These are phyloP conservation scores for Ambrosiella cleistominuta DNA, from an alignment of 2,329 filamentous ascomycete genomes.

Conservation along the genomic window DNA sequence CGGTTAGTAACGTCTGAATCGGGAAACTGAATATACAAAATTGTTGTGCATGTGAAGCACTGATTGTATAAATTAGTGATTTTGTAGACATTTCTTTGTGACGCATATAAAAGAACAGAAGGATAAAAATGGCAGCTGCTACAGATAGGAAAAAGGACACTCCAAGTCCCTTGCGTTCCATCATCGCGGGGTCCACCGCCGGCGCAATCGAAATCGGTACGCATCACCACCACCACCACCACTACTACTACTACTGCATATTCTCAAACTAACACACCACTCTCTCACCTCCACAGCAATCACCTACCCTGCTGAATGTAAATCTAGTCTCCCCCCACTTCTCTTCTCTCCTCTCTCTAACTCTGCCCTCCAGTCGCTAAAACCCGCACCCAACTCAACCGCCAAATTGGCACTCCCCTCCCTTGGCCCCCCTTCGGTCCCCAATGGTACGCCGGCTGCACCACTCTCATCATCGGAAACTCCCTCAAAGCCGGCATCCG, in stretches of 20 bases:
- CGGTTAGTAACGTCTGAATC: too few relatives aligned
- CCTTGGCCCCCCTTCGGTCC: constrained; percentile 86
- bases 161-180: constrained; percentile 71
- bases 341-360: constrained; percentile 10
- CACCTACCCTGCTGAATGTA: constrained; percentile 89
- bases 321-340: constrained; percentile 17
- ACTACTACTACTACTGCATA: not conserved
- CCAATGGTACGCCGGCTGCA: constrained; percentile 97
- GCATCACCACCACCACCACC: not conserved
- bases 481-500: constrained; percentile 90
- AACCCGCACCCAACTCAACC: constrained; percentile 85
- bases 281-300: constrained; percentile 31
- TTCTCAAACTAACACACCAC: not conserved
- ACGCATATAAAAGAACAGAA: too few relatives aligned
- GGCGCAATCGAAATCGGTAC: constrained; percentile 84
- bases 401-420: constrained; percentile 67
- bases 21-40: too few relatives aligned
- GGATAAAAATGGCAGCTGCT: not conserved
- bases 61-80: too few relatives aligned
- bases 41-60: too few relatives aligned
- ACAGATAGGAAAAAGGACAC: constrained; percentile 20
- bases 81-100: too few relatives aligned
- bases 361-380: constrained; percentile 52
- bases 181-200: constrained; percentile 82
- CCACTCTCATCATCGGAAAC: constrained; percentile 90